Conservation (phyloP, 331 rosid genomes). For the Pyrus hybrid region DNA sequence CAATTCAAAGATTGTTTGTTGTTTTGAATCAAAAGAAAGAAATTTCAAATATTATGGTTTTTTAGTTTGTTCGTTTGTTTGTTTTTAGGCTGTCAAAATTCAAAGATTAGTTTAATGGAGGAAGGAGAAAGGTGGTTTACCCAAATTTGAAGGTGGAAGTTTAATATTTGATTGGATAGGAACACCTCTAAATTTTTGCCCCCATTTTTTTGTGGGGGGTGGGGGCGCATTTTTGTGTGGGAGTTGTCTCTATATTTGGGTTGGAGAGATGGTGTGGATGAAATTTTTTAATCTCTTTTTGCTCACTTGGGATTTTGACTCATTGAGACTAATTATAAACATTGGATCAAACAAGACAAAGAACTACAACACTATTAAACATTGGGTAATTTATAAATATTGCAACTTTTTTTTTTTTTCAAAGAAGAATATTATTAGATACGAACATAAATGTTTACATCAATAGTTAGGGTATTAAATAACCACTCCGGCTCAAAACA, state of each 20-base stretch:
- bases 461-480: too few species aligned
- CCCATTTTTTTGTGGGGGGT: neutral
- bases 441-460: too few species aligned
- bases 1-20: neutral
- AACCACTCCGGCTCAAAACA: too few species aligned
- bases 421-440: too few species aligned
- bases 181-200: constrained; percentile 22
- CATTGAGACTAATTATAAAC: constrained; percentile 13
- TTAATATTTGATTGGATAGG: constrained; percentile 42
- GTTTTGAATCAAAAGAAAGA: neutral
- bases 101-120: neutral
- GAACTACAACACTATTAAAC: too few species aligned
- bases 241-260: constrained; percentile 29
- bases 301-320: neutral
- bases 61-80: too few species aligned
- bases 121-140: neutral
- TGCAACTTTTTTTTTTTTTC: too few species aligned
- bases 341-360: too few species aligned
- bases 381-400: too few species aligned
- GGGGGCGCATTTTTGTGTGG: constrained; percentile 24
- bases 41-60: neutral
- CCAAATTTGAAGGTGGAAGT: constrained; percentile 13
- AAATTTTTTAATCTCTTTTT: constrained; percentile 1
- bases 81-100: neutral
- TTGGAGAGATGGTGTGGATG: constrained; percentile 34